Evolutionary conservation across 2,329 filamentous ascomycete species (phyloP).

Genomic region (Penicillium decumbens): DNA sequence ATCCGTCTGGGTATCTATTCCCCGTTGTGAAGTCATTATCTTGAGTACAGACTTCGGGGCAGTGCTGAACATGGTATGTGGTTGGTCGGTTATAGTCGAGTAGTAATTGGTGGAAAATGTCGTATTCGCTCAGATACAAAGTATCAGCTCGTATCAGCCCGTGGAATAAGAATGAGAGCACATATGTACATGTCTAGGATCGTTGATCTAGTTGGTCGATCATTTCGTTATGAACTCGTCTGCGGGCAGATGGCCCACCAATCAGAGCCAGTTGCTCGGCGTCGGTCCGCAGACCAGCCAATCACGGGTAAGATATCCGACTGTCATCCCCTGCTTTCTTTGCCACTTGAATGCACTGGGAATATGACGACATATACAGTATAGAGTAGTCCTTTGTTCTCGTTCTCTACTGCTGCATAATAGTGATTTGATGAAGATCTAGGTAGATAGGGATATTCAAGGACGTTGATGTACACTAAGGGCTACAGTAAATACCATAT

Average conservation of each 20-base stretch:
- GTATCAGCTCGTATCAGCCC: no score
- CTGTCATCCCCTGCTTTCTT: background rate
- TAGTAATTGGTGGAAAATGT: background rate
- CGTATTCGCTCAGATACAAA: background rate
- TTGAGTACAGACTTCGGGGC: background rate
- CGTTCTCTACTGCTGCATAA: no score
- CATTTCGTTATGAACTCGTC: background rate
- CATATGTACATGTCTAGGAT: no score
- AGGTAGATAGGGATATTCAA: no score
- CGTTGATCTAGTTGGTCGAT: background rate
- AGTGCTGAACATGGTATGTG: background rate
- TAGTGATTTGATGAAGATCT: no score
- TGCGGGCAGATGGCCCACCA: background rate
- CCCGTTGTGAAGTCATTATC: constrained; percentile 9
- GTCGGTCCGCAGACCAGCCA: background rate
- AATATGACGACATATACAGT: no score
- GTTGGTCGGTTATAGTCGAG: background rate
- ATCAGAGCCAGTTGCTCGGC: background rate
- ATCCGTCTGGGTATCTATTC: constrained; percentile 9
- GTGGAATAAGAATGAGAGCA: no score
- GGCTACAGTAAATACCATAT: no score
- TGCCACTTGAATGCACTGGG: background rate
- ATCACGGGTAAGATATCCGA: background rate
- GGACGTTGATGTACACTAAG: no score
- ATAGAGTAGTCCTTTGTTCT: no score